Percentiles rank a stretch among this genome's conserved stretches.
Evolutionary conservation across 202 grass and related monocot species (phyloP).

Genomic region (Bolboschoenoplectus hybrid): DNA sequence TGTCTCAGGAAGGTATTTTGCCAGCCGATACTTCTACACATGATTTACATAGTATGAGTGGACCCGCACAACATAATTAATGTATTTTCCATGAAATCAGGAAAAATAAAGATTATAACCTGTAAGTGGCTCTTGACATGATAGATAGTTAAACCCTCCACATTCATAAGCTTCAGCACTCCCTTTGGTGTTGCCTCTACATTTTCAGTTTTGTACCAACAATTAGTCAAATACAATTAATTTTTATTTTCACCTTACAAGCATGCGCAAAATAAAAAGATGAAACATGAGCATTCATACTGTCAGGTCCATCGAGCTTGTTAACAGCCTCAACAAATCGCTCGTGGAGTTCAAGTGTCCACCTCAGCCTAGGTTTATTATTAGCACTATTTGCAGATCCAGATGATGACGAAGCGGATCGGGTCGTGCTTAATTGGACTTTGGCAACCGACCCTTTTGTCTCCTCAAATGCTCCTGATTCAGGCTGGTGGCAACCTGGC

Average conservation of each 20-base stretch:
- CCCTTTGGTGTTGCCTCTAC: conserved; percentile 89
- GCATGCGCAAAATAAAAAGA: conserved; percentile 5
- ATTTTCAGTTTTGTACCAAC: conserved; percentile 38
- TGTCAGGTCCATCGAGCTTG: conserved; percentile 77
- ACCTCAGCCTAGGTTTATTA: conserved; percentile 74
- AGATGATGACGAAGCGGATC: conserved; percentile 60
- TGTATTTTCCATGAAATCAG: neutral
- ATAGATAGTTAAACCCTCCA: conserved; percentile 78
- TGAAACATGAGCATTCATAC: conserved; percentile 49
- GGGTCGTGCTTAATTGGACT: conserved; percentile 53
- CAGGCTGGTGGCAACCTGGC: conserved; percentile 40
- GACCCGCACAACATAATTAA: neutral
- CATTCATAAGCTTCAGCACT: conserved; percentile 83
- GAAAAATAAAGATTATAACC: conserved; percentile 46
- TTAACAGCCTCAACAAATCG: conserved; percentile 73
- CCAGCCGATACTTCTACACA: conserved; percentile 73
- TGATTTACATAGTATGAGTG: conserved; percentile 2
- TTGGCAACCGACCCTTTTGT: conserved; percentile 40
- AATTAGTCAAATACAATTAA: conserved; percentile 26
- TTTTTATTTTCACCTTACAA: neutral
- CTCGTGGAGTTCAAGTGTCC: conserved; percentile 80
- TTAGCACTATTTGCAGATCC: conserved; percentile 29
- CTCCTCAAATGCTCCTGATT: neutral
- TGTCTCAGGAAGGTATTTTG: conserved; percentile 67
- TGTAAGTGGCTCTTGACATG: conserved; percentile 98